A percentile compares a stretch with the other conserved stretches of the same genome.
These are phyloP conservation scores for Xerocomus spinulosus DNA, from an alignment of 768 basidiomycete species.

Conservation along the genomic window DNA sequence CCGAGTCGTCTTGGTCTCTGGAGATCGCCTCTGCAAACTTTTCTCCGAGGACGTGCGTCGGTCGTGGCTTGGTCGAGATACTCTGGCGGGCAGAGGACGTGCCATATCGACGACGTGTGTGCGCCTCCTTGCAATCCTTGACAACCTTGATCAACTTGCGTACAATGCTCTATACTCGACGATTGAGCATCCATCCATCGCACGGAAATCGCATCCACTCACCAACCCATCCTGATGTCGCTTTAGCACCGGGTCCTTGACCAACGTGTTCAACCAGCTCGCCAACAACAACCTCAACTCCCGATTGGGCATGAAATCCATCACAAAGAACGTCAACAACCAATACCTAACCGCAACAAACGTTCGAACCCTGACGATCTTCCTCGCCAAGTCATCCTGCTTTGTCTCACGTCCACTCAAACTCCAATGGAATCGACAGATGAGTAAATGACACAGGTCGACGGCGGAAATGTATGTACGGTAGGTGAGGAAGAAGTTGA, in stretches of 20 bases:
- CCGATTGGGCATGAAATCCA: slow-evolving; percentile 81
- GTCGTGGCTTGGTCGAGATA: slow-evolving; percentile 31
- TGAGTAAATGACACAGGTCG: slow-evolving; percentile 77
- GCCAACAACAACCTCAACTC: slow-evolving; percentile 70
- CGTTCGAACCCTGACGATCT: slow-evolving; percentile 82
- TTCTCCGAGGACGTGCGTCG: slow-evolving; percentile 51
- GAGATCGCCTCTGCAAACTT: slow-evolving; percentile 58
- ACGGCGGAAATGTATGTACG: slow-evolving; percentile 76
- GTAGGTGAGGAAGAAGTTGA: slow-evolving; percentile 91
- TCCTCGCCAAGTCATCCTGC: slow-evolving; percentile 66
- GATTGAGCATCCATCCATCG: slow-evolving; percentile 4
- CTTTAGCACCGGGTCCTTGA: slow-evolving; percentile 64
- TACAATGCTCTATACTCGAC: slow-evolving; percentile 59
- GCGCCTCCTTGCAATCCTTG: slow-evolving; percentile 71
- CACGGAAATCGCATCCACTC: slow-evolving; percentile 26
- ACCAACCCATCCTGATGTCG: slow-evolving; percentile 69
- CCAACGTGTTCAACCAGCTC: slow-evolving; percentile 76
- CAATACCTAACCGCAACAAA: slow-evolving; percentile 89
- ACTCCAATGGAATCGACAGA: slow-evolving; percentile 89
- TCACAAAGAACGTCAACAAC: slow-evolving; percentile 84
- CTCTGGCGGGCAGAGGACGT: slow-evolving; percentile 30
- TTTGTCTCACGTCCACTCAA: slow-evolving; percentile 34
- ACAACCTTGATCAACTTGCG: slow-evolving; percentile 79
- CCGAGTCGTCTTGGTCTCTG: slow-evolving; percentile 54
- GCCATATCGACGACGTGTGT: slow-evolving; percentile 40